phyloP scores from a whole-genome alignment of 2,329 filamentous ascomycete species.

The Pyrenochaeta sp. region DNA sequence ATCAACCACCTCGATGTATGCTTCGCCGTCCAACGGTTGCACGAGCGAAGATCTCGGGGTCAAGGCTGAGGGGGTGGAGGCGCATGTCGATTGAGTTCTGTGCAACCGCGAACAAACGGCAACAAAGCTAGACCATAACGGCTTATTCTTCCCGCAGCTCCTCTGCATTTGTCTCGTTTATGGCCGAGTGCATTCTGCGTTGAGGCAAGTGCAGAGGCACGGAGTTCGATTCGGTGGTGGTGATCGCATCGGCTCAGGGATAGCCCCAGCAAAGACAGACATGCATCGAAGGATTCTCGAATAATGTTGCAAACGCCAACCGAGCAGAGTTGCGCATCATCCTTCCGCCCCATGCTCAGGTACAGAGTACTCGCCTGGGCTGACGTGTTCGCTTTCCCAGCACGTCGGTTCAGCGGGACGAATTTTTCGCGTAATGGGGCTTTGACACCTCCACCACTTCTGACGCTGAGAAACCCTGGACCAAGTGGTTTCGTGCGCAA shows the following conservation, averaged over 20 bases:
- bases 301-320: slow-evolving; percentile 30
- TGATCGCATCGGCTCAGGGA: slow-evolving; percentile 31
- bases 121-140: background rate
- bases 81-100: slow-evolving; percentile 18
- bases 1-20: no score
- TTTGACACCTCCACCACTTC: no score
- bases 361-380: background rate
- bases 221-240: no score
- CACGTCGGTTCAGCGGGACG: background rate
- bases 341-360: slow-evolving; percentile 25
- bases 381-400: background rate
- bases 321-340: slow-evolving; percentile 24
- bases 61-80: slow-evolving; percentile 18
- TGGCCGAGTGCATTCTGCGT: background rate
- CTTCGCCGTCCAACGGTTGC: slow-evolving; percentile 13
- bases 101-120: slow-evolving; percentile 12
- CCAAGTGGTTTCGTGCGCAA: background rate
- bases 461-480: no score
- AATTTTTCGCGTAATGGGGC: background rate
- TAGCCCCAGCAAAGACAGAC: slow-evolving; percentile 21
- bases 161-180: slow-evolving; percentile 2
- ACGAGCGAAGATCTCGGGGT: slow-evolving; percentile 24
- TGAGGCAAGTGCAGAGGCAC: slow-evolving; percentile 2
- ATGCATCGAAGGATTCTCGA: slow-evolving; percentile 30
- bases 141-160: background rate